Conservation (phyloP, 2,329 filamentous ascomycete genomes). For the Xylariales sp. region DNA sequence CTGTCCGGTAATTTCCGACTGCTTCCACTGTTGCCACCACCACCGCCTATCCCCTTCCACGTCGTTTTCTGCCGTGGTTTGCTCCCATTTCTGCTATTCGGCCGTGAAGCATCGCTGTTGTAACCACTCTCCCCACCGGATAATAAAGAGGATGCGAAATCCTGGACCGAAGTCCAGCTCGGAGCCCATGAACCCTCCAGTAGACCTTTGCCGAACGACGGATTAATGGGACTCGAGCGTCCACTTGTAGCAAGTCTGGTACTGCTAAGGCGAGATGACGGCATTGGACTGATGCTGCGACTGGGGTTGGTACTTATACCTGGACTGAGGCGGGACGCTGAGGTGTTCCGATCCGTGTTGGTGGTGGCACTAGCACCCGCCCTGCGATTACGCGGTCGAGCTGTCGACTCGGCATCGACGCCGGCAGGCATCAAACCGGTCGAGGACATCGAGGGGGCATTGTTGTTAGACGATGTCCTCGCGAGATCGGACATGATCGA, state of each 20-base stretch:
- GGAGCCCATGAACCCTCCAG: conserved; percentile 48
- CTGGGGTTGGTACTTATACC: conserved; percentile 34
- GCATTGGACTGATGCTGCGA: conserved; percentile 45
- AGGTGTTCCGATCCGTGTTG: conserved; percentile 20
- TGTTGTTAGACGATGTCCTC: conserved; percentile 16
- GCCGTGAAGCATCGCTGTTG: conserved; percentile 28
- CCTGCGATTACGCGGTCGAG: conserved; percentile 49
- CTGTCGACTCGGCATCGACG: conserved; percentile 34
- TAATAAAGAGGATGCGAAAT: conserved; percentile 44
- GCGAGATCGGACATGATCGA: conserved; percentile 23
- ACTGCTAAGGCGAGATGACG: conserved; percentile 33
- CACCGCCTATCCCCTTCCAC: conserved; percentile 23
- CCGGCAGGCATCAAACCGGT: conserved; percentile 40
- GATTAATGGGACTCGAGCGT: conserved; percentile 24
- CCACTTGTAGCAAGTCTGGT: conserved; percentile 21
- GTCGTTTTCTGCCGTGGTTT: conserved; percentile 22
- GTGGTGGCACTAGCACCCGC: conserved; percentile 28
- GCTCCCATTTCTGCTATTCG: conserved; percentile 24
- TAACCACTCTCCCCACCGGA: conserved; percentile 26
- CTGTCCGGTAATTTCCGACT: conserved; percentile 23
- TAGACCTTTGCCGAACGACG: conserved; percentile 33
- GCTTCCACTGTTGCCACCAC: conserved; percentile 17
- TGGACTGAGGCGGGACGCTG: conserved; percentile 29
- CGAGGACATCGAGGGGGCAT: conserved; percentile 35
- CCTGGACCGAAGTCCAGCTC: conserved; percentile 52